Base-by-base conservation (phyloP, 306 rosid genomes). In the Abrus pulchellus region DNA sequence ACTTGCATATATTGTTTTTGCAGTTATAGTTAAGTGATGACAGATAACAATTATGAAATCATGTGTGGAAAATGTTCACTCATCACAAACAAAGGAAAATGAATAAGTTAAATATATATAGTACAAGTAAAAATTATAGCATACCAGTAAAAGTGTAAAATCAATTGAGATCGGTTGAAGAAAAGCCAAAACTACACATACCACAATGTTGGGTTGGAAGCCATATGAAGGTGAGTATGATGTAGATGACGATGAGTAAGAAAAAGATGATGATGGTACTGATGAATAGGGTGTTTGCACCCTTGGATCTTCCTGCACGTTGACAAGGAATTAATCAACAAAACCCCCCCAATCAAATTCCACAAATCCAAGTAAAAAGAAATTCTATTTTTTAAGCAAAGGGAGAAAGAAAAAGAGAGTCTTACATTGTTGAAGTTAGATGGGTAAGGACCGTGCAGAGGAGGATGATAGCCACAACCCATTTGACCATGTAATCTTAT, bases 401-500 rank as follows among this genome's bases (percentile, higher is more conserved):
- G 32, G 57, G 10, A 69, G 69, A 54, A 20, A 60, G 6, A 34
- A 68, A 3, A 10, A n/a, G 11, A 54, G 54, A 68, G 7, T 32
- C 54, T 86, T 86, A 95, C 97, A 82, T 87, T 85, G 75, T 48
- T 84, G 60, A 91, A 84, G 85, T 68, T 86, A 38, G 97, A 77
- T 36, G 90, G 87, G 66, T 71, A 88, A 78, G 89, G 83, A 14
- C 54, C 41, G 9, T 84, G 92, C 27, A 71, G 89, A 80, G 88
- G 82, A 76, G 85, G 91, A 33, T 75, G 83, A 69, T 68, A 75
- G 7, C 75, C 62, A 80, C 70, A 85, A 0, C 86, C 88, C 74
- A 93, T 83, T 88, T 93, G 92, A 45, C 93, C 97, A 86, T 93
- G 98, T 86, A 96, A 87, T 89, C 99, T 93, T 87, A 96, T 96